Evolutionary conservation across 768 basidiomycete species (phyloP), one percentile per base, ranked within the genome.

Genomic region (Dacryopinax spathularia): DNA sequence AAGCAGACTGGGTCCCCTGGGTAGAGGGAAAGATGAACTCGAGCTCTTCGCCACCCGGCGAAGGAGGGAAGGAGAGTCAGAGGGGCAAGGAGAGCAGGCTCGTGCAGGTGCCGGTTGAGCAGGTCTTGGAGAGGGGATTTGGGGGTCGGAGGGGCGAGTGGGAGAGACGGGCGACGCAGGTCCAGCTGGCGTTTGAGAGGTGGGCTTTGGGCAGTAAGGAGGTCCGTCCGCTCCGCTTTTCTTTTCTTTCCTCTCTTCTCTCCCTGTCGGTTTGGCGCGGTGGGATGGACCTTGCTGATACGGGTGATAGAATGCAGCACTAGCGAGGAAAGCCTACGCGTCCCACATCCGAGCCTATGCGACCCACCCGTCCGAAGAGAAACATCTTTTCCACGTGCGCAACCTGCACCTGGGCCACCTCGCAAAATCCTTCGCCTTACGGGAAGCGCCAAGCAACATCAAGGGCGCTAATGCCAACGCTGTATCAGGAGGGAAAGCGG

Each of bases 311-410:
- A 86, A 94, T 70, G 78, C 84, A 13, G 78, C 79, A 15, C 72
- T 86, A 16, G 92, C 96, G 18, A 83, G 90, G 31, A 87, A 81
- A 68, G 96, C 93, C 0, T 99, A 87, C 76, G 78, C 84, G 34
- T 96, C 95, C 0, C 92, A 95, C 73, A 85, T 97, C 78, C 83
- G 95, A 62, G 96, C 96, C 0, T 99, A 98, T 73, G 88, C 96
- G 33, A 99, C 96, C 0, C 96, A 99, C 75, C 94, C 96, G 0
- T 82, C 88, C 16, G 85, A 86, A 65, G 96, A 98, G 74, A 99
- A 98, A 71, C 86, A 91, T 67, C 90, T 98, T 61, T 99, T 99
- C 78, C 94, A 98, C 74, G 85, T 97, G 65, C 88, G 88, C 16
- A 84, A 95, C 71, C 80, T 98, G 9, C 96, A 99, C 71, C 81